Evolutionary conservation across 495 filamentous ascomycete species (phyloP).

Genomic region (Penicillium samsonianum): DNA sequence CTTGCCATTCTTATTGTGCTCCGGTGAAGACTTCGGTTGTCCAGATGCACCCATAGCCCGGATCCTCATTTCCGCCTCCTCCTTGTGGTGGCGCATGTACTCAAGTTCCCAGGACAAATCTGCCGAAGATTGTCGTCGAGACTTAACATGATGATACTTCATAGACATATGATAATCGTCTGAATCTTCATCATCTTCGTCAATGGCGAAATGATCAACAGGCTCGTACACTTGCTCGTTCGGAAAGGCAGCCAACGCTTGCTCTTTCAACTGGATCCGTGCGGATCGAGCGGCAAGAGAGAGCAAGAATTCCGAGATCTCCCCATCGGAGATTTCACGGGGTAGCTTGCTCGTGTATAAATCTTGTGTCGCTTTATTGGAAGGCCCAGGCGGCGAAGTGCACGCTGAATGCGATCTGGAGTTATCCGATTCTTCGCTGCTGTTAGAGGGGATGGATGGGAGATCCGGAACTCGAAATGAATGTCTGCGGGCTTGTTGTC

Average conservation of each 20-base stretch:
- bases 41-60: slow-evolving; percentile 27
- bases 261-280: slow-evolving; percentile 69
- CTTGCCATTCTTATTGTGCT: slow-evolving; percentile 52
- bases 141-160: slow-evolving; percentile 31
- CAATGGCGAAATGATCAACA: slow-evolving; percentile 61
- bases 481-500: slow-evolving; percentile 46
- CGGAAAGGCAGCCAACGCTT: slow-evolving; percentile 68
- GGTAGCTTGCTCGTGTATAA: slow-evolving; percentile 36
- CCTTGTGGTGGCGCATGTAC: slow-evolving; percentile 52
- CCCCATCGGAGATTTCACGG: slow-evolving; percentile 66
- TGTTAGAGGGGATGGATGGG: slow-evolving; percentile 55
- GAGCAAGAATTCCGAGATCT: slow-evolving; percentile 72
- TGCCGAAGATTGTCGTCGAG: slow-evolving; percentile 47
- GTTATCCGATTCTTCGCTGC: slow-evolving; percentile 56
- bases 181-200: slow-evolving; percentile 51
- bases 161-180: slow-evolving; percentile 41
- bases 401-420: slow-evolving; percentile 51
- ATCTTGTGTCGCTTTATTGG: slow-evolving; percentile 1
- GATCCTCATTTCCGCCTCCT: slow-evolving; percentile 44
- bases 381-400: slow-evolving; percentile 45
- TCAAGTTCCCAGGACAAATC: slow-evolving; percentile 54
- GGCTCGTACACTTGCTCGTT: slow-evolving; percentile 64
- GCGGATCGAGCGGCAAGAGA: slow-evolving; percentile 74
- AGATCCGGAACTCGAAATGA: slow-evolving; percentile 58
- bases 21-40: slow-evolving; percentile 29